Evolutionary conservation across 768 basidiomycete genomes (phyloP).

Genomic region (Leucocoprinus birnbaumii): DNA sequence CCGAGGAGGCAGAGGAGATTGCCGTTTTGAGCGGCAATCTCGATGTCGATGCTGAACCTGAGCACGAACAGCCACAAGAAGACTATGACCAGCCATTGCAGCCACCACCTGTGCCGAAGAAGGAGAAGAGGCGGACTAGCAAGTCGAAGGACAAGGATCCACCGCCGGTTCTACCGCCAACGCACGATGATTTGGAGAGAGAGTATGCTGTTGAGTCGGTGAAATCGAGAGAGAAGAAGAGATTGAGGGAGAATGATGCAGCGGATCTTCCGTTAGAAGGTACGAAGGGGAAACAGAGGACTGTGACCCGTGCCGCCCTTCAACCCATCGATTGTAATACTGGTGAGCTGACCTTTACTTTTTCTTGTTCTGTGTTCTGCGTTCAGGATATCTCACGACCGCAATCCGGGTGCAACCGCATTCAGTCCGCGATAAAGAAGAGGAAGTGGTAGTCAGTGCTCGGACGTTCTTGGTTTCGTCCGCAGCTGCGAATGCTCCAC

Average conservation of each 20-base stretch:
- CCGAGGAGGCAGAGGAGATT: conserved; percentile 55
- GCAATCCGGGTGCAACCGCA: conserved; percentile 14
- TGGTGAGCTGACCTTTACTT: conserved; percentile 24
- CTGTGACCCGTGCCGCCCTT: conserved; percentile 50
- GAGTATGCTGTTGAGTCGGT: conserved; percentile 17
- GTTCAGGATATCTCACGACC: conserved; percentile 19
- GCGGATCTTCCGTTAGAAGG: conserved; percentile 29
- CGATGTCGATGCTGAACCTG: conserved; percentile 32
- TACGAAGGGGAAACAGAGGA: conserved; percentile 52
- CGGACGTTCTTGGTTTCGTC: conserved; percentile 14
- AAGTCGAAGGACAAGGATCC: conserved; percentile 37
- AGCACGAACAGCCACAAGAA: conserved; percentile 20
- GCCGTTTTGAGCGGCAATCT: conserved; percentile 30
- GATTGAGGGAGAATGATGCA: conserved; percentile 23
- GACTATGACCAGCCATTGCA: conserved; percentile 5
- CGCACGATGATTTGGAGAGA: conserved; percentile 21
- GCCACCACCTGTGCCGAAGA: conserved; percentile 23
- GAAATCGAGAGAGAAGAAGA: conserved; percentile 20
- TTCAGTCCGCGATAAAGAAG: conserved; percentile 9
- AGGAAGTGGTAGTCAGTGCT: conserved; percentile 11
- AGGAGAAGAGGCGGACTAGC: conserved; percentile 44
- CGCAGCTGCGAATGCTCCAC: conserved; percentile 20
- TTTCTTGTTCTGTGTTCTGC: background rate
- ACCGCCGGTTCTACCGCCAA: background rate
- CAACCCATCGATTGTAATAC: conserved; percentile 40